Conservation (phyloP, 2,329 filamentous ascomycete genomes). For the Microcyclospora tardicrescens region DNA sequence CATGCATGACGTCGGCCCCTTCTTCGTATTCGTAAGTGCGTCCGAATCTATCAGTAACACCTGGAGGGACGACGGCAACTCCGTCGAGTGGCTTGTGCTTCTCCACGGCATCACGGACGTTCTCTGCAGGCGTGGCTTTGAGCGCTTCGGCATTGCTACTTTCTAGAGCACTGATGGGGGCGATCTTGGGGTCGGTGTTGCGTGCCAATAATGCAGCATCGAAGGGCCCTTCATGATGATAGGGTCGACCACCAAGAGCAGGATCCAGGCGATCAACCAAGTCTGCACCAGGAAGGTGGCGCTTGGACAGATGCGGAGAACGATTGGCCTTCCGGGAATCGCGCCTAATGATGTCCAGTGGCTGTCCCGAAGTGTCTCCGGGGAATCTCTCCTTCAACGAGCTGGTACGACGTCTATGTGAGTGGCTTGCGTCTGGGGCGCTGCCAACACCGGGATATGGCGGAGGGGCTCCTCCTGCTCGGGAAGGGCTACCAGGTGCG, state of each 20-base stretch:
- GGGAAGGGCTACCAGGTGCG: not conserved
- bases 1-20: constrained; percentile 74
- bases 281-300: constrained; percentile 56
- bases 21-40: constrained; percentile 67
- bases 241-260: constrained; percentile 47
- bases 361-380: constrained; percentile 51
- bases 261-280: constrained; percentile 68
- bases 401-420: constrained; percentile 30
- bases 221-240: constrained; percentile 85
- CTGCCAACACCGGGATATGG: constrained; percentile 2
- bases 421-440: constrained; percentile 9
- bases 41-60: constrained; percentile 54
- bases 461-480: constrained; percentile 9
- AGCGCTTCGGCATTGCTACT: constrained; percentile 64
- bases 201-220: constrained; percentile 67
- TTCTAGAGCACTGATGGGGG: constrained; percentile 65
- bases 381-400: constrained; percentile 49
- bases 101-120: constrained; percentile 58
- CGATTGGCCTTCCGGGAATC: constrained; percentile 55
- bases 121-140: constrained; percentile 66
- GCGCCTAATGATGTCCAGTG: constrained; percentile 52
- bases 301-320: constrained; percentile 52
- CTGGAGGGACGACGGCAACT: constrained; percentile 62
- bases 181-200: constrained; percentile 48
- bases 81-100: constrained; percentile 72